phyloP scores from a whole-genome alignment of 106 monocot genomes.

The Apostasia ramifera region DNA sequence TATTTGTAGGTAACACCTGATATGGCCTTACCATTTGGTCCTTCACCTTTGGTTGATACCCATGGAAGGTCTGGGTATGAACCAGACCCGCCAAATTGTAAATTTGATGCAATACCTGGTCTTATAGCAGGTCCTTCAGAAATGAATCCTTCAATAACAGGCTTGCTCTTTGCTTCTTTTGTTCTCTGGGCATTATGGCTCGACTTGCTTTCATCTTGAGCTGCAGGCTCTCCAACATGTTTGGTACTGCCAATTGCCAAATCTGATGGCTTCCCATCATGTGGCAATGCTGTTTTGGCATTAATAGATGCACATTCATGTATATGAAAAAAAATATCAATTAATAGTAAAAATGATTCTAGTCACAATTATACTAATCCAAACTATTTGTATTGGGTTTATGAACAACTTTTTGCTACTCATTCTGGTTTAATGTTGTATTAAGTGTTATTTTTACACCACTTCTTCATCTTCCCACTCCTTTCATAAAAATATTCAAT shows the following conservation, averaged over 20 bases:
- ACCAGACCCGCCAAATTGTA: conserved; percentile 81
- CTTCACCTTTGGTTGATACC: conserved; percentile 84
- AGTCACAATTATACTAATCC: no score
- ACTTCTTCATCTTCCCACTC: no score
- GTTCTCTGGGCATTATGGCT: conserved; percentile 13
- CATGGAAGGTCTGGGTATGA: conserved; percentile 88
- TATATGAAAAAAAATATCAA: no score
- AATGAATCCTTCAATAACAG: conserved; percentile 17
- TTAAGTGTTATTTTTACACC: no score
- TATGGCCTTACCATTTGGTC: conserved; percentile 75
- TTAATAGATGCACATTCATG: no score
- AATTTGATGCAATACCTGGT: conserved; percentile 53
- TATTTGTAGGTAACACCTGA: conserved; percentile 96
- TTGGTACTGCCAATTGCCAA: conserved; percentile 24
- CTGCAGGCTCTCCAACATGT: conserved; percentile 18
- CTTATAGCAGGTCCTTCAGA: conserved; percentile 38
- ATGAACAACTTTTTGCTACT: no score
- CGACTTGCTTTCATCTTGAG: conserved; percentile 23
- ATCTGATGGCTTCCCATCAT: conserved; percentile 24
- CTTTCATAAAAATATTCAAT: no score
- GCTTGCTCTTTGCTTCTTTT: conserved; percentile 20
- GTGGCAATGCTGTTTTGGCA: no score
- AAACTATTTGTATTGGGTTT: no score
- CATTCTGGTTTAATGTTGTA: no score
- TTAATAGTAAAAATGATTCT: no score